Conservation (phyloP, 176 grass and related monocot species). For the Oryza meridionalis region DNA sequence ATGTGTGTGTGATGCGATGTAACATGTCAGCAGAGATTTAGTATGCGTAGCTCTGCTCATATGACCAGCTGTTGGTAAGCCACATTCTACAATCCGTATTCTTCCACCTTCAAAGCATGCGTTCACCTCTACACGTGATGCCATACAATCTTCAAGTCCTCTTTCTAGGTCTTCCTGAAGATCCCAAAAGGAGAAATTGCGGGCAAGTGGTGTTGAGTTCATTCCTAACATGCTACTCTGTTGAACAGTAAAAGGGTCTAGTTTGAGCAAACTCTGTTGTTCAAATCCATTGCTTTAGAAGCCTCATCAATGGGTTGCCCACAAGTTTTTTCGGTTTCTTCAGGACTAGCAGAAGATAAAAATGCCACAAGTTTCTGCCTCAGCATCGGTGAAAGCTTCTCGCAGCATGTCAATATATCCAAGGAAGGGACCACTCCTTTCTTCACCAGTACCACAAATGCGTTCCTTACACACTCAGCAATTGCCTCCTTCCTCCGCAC, state of each 20-base stretch:
- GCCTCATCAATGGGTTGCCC: constrained; percentile 2
- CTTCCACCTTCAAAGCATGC: constrained; percentile 14
- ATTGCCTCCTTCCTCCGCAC: constrained; percentile 58
- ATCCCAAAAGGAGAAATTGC: neutral
- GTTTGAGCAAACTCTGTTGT: constrained; percentile 44
- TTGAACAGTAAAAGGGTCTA: constrained; percentile 6
- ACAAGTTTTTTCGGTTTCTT: constrained; percentile 35
- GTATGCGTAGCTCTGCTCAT: neutral
- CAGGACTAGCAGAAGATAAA: constrained; percentile 33
- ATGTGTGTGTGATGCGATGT: neutral
- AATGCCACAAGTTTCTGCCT: constrained; percentile 68
- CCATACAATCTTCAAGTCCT: neutral
- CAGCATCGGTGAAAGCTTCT: constrained; percentile 62
- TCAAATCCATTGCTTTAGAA: constrained; percentile 31
- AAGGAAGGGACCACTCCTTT: constrained; percentile 69
- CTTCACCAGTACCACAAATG: constrained; percentile 56
- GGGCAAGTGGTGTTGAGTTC: neutral
- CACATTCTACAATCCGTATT: neutral
- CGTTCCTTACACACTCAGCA: constrained; percentile 47
- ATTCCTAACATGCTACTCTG: neutral
- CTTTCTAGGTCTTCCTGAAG: neutral
- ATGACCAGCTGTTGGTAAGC: neutral
- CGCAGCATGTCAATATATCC: constrained; percentile 61
- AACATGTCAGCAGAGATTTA: constrained; percentile 1
- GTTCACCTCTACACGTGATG: neutral